Conservation (phyloP, 2,329 filamentous ascomycete species). For the Exophiala sideris region DNA sequence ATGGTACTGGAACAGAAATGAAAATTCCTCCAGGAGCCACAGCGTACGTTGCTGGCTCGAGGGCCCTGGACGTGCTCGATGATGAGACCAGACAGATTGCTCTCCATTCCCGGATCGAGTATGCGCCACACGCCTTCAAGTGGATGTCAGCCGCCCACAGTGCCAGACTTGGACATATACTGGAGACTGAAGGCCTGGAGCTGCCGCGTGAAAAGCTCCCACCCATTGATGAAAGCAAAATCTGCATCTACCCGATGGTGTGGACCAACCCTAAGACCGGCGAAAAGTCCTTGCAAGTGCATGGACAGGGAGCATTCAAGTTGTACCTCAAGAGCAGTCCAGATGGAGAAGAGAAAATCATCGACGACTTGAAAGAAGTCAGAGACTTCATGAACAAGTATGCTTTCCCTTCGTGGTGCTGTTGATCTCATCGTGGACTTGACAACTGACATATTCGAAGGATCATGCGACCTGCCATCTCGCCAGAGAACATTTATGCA, state of each 20-base stretch:
- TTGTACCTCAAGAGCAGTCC: slow-evolving; percentile 34
- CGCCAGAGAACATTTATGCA: slow-evolving; percentile 37
- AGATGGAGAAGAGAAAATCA: slow-evolving; percentile 27
- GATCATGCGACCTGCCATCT: slow-evolving; percentile 36
- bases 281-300: slow-evolving; percentile 35
- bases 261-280: slow-evolving; percentile 38
- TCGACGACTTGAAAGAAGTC: slow-evolving; percentile 33
- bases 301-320: slow-evolving; percentile 37
- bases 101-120: slow-evolving; percentile 35
- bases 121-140: slow-evolving; percentile 37
- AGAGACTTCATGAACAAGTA: slow-evolving; percentile 35
- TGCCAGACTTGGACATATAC: slow-evolving; percentile 33
- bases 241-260: slow-evolving; percentile 38
- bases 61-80: slow-evolving; percentile 30
- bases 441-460: slow-evolving; percentile 19
- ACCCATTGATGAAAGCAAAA: slow-evolving; percentile 31
- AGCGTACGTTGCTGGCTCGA: slow-evolving; percentile 33
- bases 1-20: slow-evolving; percentile 36
- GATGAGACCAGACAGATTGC: slow-evolving; percentile 30
- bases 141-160: slow-evolving; percentile 39
- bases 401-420: background rate
- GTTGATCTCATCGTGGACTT: background rate
- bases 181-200: slow-evolving; percentile 32
- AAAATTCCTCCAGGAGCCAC: slow-evolving; percentile 35
- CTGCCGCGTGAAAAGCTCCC: slow-evolving; percentile 33